A percentile compares a stretch with the other conserved stretches of the same genome.
Evolutionary conservation across 768 basidiomycete species (phyloP).

Genomic region (Lanmaoa pseudosensibilis): DNA sequence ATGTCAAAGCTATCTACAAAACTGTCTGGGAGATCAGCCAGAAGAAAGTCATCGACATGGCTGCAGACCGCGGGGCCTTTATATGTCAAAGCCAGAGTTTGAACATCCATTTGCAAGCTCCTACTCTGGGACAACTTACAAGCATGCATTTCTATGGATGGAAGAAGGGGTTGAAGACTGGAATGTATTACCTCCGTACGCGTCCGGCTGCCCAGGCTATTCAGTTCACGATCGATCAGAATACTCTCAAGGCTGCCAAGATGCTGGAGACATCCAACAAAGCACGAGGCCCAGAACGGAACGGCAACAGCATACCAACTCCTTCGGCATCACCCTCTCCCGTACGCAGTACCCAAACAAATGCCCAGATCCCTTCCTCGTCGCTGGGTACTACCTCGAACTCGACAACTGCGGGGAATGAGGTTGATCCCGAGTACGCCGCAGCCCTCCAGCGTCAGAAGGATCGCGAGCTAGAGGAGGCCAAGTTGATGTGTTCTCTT

Average conservation of each 20-base stretch:
- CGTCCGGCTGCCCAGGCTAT: slow-evolving; percentile 94
- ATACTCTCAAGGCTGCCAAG: slow-evolving; percentile 60
- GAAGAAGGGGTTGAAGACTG: slow-evolving; percentile 98
- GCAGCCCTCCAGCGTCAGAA: slow-evolving; percentile 71
- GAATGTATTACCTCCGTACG: slow-evolving; percentile 97
- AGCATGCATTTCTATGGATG: slow-evolving; percentile 99
- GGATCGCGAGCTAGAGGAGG: slow-evolving; percentile 77
- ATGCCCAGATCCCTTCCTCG: slow-evolving; percentile 31
- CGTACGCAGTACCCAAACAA: slow-evolving; percentile 31
- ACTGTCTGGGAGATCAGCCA: slow-evolving; percentile 99
- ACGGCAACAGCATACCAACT: slow-evolving; percentile 18
- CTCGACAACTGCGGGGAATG: slow-evolving; percentile 33
- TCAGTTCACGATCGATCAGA: slow-evolving; percentile 95
- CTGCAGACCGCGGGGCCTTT: slow-evolving; percentile 98
- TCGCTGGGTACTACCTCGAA: slow-evolving; percentile 12
- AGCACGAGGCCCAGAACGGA: slow-evolving; percentile 15
- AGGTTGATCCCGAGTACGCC: slow-evolving; percentile 68
- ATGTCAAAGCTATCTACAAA: slow-evolving; percentile 98
- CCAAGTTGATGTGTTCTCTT: slow-evolving; percentile 76
- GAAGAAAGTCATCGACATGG: slow-evolving; percentile 96
- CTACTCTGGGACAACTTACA: slow-evolving; percentile 88
- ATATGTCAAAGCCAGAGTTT: slow-evolving; percentile 96
- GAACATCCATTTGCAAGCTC: slow-evolving; percentile 89
- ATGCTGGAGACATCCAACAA: slow-evolving; percentile 25
- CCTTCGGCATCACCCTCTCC: slow-evolving; percentile 32